Conservation (phyloP, 2,329 filamentous ascomycete species). For the Arachnomyces sp. region DNA sequence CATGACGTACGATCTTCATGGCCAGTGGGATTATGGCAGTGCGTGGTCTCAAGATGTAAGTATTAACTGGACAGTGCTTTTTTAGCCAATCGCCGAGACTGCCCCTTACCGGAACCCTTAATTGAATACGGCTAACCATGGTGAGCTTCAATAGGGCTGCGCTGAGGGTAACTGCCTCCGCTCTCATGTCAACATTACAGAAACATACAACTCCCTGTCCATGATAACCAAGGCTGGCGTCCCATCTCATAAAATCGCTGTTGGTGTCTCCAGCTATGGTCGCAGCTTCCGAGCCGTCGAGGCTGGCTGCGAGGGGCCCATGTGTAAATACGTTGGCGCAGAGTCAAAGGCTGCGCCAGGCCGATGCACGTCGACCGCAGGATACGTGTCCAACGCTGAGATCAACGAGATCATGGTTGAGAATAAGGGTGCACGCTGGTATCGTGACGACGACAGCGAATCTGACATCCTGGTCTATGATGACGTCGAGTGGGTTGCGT, state of each 20-base stretch:
- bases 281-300: conserved; percentile 28
- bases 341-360: conserved; percentile 25
- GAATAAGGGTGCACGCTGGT: conserved; percentile 2
- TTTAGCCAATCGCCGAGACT: too few relatives aligned
- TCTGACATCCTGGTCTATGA: conserved; percentile 25
- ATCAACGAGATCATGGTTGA: conserved; percentile 26
- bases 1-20: conserved; percentile 34
- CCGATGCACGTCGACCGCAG: conserved; percentile 30
- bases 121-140: too few relatives aligned
- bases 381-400: conserved; percentile 35
- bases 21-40: conserved; percentile 23
- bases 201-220: conserved; percentile 24
- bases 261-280: conserved; percentile 30
- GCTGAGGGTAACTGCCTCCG: conserved; percentile 24
- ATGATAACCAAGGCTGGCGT: conserved; percentile 29
- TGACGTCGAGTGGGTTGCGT: conserved; percentile 26
- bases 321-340: conserved; percentile 27
- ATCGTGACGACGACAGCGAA: conserved; percentile 11
- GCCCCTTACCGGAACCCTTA: too few relatives aligned
- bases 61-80: conserved; percentile 18
- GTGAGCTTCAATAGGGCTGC: conserved; percentile 18
- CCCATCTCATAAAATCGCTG: conserved; percentile 24
- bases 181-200: conserved; percentile 33
- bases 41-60: too few relatives aligned
- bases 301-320: conserved; percentile 21